A percentile compares a stretch with the other conserved stretches of the same genome.
These are phyloP conservation scores for Malus hybrid DNA, from an alignment of 331 rosid genomes.

Conservation along the genomic window DNA sequence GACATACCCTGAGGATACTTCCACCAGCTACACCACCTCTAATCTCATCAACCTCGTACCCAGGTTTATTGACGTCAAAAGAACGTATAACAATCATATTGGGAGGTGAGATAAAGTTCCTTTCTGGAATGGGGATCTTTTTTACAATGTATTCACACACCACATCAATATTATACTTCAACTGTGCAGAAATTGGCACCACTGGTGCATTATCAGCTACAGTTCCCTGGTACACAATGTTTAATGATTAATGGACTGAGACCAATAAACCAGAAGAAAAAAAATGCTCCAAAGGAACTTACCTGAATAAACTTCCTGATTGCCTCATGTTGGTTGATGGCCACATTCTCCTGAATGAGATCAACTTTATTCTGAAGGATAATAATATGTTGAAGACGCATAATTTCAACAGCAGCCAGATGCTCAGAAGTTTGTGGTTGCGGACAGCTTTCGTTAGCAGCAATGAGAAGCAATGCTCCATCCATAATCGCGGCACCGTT, in stretches of 20 bases:
- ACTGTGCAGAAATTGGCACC: slow-evolving; percentile 93
- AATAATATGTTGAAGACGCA: slow-evolving; percentile 90
- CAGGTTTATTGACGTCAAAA: slow-evolving; percentile 88
- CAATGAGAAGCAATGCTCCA: slow-evolving; percentile 85
- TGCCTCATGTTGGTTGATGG: slow-evolving; percentile 89
- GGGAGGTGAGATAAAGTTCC: slow-evolving; percentile 82
- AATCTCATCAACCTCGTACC: slow-evolving; percentile 85
- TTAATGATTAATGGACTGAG: background rate
- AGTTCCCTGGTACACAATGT: slow-evolving; percentile 55
- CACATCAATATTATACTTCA: slow-evolving; percentile 90
- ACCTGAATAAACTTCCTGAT: slow-evolving; percentile 81
- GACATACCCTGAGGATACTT: slow-evolving; percentile 70
- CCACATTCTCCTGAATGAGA: slow-evolving; percentile 89
- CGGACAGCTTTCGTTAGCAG: slow-evolving; percentile 97
- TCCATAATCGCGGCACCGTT: slow-evolving; percentile 99
- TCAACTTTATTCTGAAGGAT: slow-evolving; percentile 97
- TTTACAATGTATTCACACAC: slow-evolving; percentile 88
- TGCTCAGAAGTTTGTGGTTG: slow-evolving; percentile 99
- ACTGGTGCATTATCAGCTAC: slow-evolving; percentile 91
- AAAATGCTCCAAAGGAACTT: slow-evolving; percentile 15
- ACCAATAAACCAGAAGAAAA: background rate
- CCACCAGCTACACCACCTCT: slow-evolving; percentile 98
- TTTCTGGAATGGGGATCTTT: slow-evolving; percentile 78
- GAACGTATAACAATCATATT: slow-evolving; percentile 86
- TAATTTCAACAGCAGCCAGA: slow-evolving; percentile 96